Base-by-base conservation (phyloP, 2,329 filamentous ascomycete genomes). In the Acephala macrosclerotiorum region DNA sequence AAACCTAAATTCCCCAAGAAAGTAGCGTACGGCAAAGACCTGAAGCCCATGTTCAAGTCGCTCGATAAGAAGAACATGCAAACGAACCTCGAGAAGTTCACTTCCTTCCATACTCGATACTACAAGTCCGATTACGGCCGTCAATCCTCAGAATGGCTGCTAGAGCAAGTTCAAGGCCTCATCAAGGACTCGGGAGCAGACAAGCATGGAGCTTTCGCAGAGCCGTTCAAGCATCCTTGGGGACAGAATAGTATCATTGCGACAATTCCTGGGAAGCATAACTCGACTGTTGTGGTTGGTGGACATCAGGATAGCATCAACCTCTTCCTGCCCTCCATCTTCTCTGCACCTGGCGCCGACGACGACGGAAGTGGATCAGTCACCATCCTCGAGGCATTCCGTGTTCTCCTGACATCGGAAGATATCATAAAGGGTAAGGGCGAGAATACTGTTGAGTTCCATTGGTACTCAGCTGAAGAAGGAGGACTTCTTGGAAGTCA, bases 281-380 rank as follows among this genome's bases (percentile, higher is more conserved):
- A 96, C 75, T 91, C 90, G 78, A 97, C 94, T 0, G 85, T 96
- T 36, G 90, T 97, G 25, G 90, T 97, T 71, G 94, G 95, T 60
- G 94, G 94, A 0, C 94, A 97, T 78, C 94, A 97, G 78, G 95
- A 98, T 79, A 96, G 92, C 74, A 96, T 97, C 80, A 98, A 98
- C 80, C 84, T 97, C 55, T 97, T 93, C 81, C 80, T 97, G 14
- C 95, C 94, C 0, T 92, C 91, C 2, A 83, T 97, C 40, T 85
- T 97, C 38, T 87, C 91, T 16, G 94, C 95, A 0, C 95, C 95
- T 0, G 95, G 95, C 55, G 94, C 95, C n/a, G 96, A 98, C 72
- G 95, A 98, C 73, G 95, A 97, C 76, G 95, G 94, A 69, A 94
- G 91, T 72, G 94, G 94, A 64, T 96, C 94, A 1, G 93, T 98